A percentile compares a stretch with the other conserved stretches of the same genome.
phyloP scores from a whole-genome alignment of 2,329 filamentous ascomycete species.

The Fusarium acutatum region DNA sequence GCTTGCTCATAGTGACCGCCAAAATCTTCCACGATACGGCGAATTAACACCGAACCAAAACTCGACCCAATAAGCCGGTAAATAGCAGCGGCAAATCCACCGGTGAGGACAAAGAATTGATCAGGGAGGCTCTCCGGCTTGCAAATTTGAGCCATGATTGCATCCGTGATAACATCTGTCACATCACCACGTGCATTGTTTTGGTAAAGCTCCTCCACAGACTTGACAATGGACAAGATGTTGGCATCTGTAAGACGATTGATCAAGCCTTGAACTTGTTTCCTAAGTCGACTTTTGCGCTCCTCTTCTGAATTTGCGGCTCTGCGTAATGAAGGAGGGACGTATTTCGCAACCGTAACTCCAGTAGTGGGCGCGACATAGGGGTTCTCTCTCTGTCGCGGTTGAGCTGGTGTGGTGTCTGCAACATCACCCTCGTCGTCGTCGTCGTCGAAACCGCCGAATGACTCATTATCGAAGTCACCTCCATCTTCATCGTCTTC shows the following conservation, averaged over 20 bases:
- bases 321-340: slow-evolving; percentile 84
- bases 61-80: slow-evolving; percentile 90
- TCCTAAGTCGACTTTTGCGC: slow-evolving; percentile 72
- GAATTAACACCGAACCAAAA: slow-evolving; percentile 87
- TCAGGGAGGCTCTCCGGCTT: slow-evolving; percentile 83
- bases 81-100: slow-evolving; percentile 86
- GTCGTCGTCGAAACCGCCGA: slow-evolving; percentile 51
- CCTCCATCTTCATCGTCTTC: slow-evolving; percentile 42
- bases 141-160: slow-evolving; percentile 80
- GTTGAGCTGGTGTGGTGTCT: slow-evolving; percentile 47
- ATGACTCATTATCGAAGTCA: slow-evolving; percentile 46
- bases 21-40: slow-evolving; percentile 79
- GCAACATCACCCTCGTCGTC: slow-evolving; percentile 43
- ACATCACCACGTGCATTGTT: slow-evolving; percentile 88
- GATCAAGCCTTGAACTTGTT: slow-evolving; percentile 86
- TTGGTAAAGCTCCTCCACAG: slow-evolving; percentile 85
- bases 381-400: slow-evolving; percentile 79
- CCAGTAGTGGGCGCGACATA: slow-evolving; percentile 77
- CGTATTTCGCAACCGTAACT: slow-evolving; percentile 73
- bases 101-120: slow-evolving; percentile 89
- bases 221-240: slow-evolving; percentile 81
- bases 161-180: slow-evolving; percentile 79
- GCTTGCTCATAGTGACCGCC: slow-evolving; percentile 67
- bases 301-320: slow-evolving; percentile 71
- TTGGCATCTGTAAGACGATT: slow-evolving; percentile 95